A percentile compares a stretch with the other conserved stretches of the same genome.
Evolutionary conservation across 2,329 filamentous ascomycete genomes (phyloP).

Genomic region (Colletotrichum incanum): DNA sequence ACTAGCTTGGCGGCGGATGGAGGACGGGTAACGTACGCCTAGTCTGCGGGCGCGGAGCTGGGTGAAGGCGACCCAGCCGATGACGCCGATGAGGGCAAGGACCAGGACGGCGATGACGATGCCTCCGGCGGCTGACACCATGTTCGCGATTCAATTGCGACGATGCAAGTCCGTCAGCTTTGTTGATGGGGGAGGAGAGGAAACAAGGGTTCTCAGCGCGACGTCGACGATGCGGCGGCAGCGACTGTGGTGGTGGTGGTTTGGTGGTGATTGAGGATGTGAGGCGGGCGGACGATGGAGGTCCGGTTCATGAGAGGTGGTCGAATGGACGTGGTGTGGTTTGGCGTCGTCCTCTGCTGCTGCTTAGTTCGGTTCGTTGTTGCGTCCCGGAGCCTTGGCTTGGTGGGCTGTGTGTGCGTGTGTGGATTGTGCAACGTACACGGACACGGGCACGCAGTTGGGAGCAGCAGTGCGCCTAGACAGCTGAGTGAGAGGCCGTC

Average conservation of each 20-base stretch:
- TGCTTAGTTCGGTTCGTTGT: conserved; percentile 6
- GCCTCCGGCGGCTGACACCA: conserved; percentile 74
- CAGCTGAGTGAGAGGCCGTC: conserved; percentile 3
- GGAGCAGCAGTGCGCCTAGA: conserved; percentile 1
- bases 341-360: conserved; percentile 10
- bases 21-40: conserved; percentile 67
- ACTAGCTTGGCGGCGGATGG: neutral
- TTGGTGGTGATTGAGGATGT: conserved; percentile 12
- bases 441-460: conserved; percentile 11
- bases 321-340: neutral
- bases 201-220: neutral
- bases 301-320: conserved; percentile 34
- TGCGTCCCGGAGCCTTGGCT: conserved; percentile 13
- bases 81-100: conserved; percentile 68
- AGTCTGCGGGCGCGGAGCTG: conserved; percentile 81
- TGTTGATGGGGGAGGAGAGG: conserved; percentile 14
- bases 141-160: conserved; percentile 51
- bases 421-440: conserved; percentile 14
- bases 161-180: conserved; percentile 26
- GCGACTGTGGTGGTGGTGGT: neutral
- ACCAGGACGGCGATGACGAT: conserved; percentile 82
- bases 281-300: conserved; percentile 32
- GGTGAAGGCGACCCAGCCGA: conserved; percentile 80
- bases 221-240: neutral
- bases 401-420: conserved; percentile 17